Evolutionary conservation across 768 basidiomycete genomes (phyloP).

Genomic region (Lactarius quietus): DNA sequence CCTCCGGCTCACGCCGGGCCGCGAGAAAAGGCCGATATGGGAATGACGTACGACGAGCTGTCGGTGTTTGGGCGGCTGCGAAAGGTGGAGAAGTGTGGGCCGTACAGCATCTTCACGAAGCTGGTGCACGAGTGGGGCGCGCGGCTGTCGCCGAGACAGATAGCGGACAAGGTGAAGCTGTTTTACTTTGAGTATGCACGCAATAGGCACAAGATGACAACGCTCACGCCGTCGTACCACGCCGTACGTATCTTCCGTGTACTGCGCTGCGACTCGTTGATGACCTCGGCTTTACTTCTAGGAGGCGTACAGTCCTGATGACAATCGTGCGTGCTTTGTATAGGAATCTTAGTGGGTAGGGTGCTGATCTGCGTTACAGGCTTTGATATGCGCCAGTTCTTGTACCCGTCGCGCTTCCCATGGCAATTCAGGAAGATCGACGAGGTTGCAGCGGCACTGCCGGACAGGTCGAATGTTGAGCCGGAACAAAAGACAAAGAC

Average conservation of each 20-base stretch:
- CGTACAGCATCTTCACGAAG: slow-evolving; percentile 97
- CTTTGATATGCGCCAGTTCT: slow-evolving; percentile 93
- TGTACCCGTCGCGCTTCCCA: slow-evolving; percentile 91
- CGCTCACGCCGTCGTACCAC: slow-evolving; percentile 88
- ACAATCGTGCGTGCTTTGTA: slow-evolving; percentile 67
- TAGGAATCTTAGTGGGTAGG: slow-evolving; percentile 1
- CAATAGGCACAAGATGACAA: slow-evolving; percentile 99
- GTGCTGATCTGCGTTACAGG: slow-evolving; percentile 43
- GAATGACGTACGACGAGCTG: slow-evolving; percentile 98
- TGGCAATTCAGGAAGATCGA: slow-evolving; percentile 99
- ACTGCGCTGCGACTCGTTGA: slow-evolving; percentile 8
- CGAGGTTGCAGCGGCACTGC: slow-evolving; percentile 69
- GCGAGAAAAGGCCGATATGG: slow-evolving; percentile 86
- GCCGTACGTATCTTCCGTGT: slow-evolving; percentile 53
- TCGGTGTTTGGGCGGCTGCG: slow-evolving; percentile 90
- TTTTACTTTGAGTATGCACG: slow-evolving; percentile 97
- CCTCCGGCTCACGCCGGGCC: slow-evolving; percentile 7
- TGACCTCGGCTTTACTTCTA: slow-evolving; percentile 32
- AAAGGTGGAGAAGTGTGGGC: slow-evolving; percentile 96
- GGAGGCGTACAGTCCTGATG: slow-evolving; percentile 96
- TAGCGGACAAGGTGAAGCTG: slow-evolving; percentile 94
- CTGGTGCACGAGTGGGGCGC: slow-evolving; percentile 92
- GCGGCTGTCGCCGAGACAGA: slow-evolving; percentile 76
- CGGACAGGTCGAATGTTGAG: slow-evolving; percentile 52
- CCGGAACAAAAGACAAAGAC: slow-evolving; percentile 24